These are phyloP conservation scores for Clonostachys solani DNA, from an alignment of 2,329 filamentous ascomycete genomes.

Conservation along the genomic window DNA sequence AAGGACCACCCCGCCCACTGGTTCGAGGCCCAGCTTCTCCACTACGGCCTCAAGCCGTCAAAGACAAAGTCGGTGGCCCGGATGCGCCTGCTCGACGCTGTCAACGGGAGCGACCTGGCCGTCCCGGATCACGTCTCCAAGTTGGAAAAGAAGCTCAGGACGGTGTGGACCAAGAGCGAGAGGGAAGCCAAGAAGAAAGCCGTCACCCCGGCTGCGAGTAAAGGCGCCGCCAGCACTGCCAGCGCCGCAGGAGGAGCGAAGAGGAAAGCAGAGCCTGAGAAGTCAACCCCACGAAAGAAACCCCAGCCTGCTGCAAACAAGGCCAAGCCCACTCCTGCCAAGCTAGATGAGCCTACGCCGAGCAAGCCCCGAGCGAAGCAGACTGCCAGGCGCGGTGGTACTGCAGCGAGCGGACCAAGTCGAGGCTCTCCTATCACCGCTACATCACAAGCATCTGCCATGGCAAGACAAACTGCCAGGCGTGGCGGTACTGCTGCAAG, in stretches of 20 bases:
- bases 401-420: too few relatives aligned
- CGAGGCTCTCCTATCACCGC: too few relatives aligned
- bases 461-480: too few relatives aligned
- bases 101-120: slow-evolving; percentile 39
- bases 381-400: not conserved
- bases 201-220: too few relatives aligned
- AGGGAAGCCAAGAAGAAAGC: slow-evolving; percentile 38
- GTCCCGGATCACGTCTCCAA: slow-evolving; percentile 43
- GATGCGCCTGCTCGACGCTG: slow-evolving; percentile 52
- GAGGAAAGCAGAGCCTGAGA: too few relatives aligned
- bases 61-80: slow-evolving; percentile 56
- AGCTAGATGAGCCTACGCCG: slow-evolving; percentile 3
- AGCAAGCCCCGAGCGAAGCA: slow-evolving; percentile 13
- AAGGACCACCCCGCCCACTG: slow-evolving; percentile 53
- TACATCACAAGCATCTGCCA: too few relatives aligned
- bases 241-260: too few relatives aligned
- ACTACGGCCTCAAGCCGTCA: slow-evolving; percentile 54
- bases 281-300: too few relatives aligned
- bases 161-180: slow-evolving; percentile 48
- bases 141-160: slow-evolving; percentile 52
- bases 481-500: too few relatives aligned
- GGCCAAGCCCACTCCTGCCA: slow-evolving; percentile 1
- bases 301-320: not conserved
- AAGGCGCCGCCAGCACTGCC: too few relatives aligned
- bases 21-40: slow-evolving; percentile 58